These are phyloP conservation scores for Verbascum thapsus DNA, from an alignment of 257 asterid species.

Conservation along the genomic window DNA sequence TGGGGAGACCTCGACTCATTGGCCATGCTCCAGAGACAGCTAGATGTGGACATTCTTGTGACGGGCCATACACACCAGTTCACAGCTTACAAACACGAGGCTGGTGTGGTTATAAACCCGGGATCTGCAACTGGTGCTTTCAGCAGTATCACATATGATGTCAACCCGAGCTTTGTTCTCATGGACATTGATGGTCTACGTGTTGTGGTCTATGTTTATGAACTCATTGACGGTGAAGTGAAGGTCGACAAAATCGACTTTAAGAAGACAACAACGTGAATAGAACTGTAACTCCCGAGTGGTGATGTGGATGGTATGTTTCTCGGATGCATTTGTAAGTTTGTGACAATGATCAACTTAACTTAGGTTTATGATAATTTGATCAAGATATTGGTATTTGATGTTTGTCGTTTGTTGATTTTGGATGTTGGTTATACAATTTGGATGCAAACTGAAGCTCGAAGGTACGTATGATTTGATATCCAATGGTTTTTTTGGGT, in stretches of 20 bases:
- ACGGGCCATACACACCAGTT: slow-evolving; percentile 96
- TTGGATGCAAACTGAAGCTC: too few species aligned
- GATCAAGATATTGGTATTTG: slow-evolving; percentile 4
- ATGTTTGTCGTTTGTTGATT: slow-evolving; percentile 13
- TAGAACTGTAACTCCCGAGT: slow-evolving; percentile 22
- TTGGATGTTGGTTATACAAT: slow-evolving; percentile 12
- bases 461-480: slow-evolving; percentile 17
- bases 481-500: not conserved
- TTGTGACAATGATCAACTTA: too few species aligned
- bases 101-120: slow-evolving; percentile 94
- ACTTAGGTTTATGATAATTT: not conserved
- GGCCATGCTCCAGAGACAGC: slow-evolving; percentile 97
- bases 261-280: slow-evolving; percentile 77
- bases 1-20: slow-evolving; percentile 96
- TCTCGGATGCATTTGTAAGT: too few species aligned
- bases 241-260: slow-evolving; percentile 98
- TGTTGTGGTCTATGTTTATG: slow-evolving; percentile 93
- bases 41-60: slow-evolving; percentile 92
- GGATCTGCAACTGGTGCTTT: slow-evolving; percentile 98
- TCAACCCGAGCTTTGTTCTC: slow-evolving; percentile 94
- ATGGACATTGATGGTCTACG: slow-evolving; percentile 97
- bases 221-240: slow-evolving; percentile 95
- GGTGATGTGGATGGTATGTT: not conserved
- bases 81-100: slow-evolving; percentile 96
- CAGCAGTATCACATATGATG: slow-evolving; percentile 95